These are phyloP conservation scores for Leccinum arenicola DNA, from an alignment of 768 basidiomycete species.

Conservation along the genomic window DNA sequence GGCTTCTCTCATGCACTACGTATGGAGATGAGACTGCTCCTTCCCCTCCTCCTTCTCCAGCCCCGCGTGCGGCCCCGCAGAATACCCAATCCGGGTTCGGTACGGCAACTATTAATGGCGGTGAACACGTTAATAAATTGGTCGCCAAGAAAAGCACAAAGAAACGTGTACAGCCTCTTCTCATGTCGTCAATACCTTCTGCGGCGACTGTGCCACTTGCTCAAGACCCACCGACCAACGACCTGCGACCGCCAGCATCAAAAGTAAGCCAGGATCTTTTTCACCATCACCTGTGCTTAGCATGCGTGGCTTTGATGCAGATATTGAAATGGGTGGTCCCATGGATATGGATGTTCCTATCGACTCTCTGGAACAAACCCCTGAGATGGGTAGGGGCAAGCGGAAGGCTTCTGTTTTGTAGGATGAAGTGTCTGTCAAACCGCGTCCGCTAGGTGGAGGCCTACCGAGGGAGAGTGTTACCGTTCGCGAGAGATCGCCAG, in stretches of 20 bases:
- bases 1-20: slow-evolving; percentile 60
- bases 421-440: slow-evolving; percentile 35
- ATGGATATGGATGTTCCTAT: slow-evolving; percentile 57
- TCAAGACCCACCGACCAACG: slow-evolving; percentile 13
- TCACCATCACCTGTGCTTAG: slow-evolving; percentile 47
- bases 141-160: slow-evolving; percentile 73
- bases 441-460: slow-evolving; percentile 71
- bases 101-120: slow-evolving; percentile 33
- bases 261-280: slow-evolving; percentile 25
- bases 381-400: slow-evolving; percentile 44
- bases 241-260: slow-evolving; percentile 22
- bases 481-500: slow-evolving; percentile 51
- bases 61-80: slow-evolving; percentile 30
- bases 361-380: slow-evolving; percentile 48
- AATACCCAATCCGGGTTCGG: slow-evolving; percentile 42
- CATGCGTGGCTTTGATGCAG: slow-evolving; percentile 46
- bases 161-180: slow-evolving; percentile 55
- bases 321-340: slow-evolving; percentile 39
- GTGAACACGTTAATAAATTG: slow-evolving; percentile 67
- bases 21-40: slow-evolving; percentile 21
- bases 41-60: slow-evolving; percentile 50
- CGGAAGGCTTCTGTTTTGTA: slow-evolving; percentile 48
- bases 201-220: slow-evolving; percentile 20
- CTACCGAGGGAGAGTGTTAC: slow-evolving; percentile 47
- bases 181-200: slow-evolving; percentile 39